Evolutionary conservation across 257 asterid genomes (phyloP), one percentile per base, ranked within the genome.

Genomic region (Schizonepeta tenuifolia): DNA sequence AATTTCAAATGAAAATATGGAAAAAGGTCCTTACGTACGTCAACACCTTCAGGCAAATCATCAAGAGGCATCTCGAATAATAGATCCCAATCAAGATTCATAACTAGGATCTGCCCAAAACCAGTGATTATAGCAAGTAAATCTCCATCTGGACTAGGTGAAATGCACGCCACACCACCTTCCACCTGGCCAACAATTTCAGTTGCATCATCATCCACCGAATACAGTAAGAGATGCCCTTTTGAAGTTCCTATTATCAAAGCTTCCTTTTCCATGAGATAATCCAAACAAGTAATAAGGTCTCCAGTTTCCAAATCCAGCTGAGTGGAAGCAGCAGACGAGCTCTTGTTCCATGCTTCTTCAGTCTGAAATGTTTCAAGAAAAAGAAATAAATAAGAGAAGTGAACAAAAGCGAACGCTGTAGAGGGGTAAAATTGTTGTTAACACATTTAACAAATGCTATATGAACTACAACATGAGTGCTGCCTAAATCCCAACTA

Each of bases 131-230:
- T 75, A 78, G 87, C 93, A 72, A 92, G 86, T 74, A 90, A 82
- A 85, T 92, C 98, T 76, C 98, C 99, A 84, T 95, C 98, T 5
- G 99, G 99, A 80, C 99, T 95, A 44, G 94, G 94, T 17, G 99
- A 90, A 82, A 95, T 85, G 86, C 97, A 92, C 76, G 78, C 81
- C 33, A 95, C 89, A 67, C 99, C 99, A 73, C 99, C 99, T 79
- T 95, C 97, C 63, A 95, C 93, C 56, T 77, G 89, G 73, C 99
- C 99, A 71, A 92, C 99, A 70, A 81, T 78, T 75, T 95, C 99
- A 59, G 88, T 85, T 15, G 77, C 75, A 55, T 80, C 81, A 75
- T 88, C 90, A 55, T 90, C 92, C 51, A 86, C 86, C 6, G 80
- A 70, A 71, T 86, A 84, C 59, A 92, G 87, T 76, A 95, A 86